Conservation (phyloP, 192 early-diverging fungal genomes). For the Dissophora globulifera region DNA sequence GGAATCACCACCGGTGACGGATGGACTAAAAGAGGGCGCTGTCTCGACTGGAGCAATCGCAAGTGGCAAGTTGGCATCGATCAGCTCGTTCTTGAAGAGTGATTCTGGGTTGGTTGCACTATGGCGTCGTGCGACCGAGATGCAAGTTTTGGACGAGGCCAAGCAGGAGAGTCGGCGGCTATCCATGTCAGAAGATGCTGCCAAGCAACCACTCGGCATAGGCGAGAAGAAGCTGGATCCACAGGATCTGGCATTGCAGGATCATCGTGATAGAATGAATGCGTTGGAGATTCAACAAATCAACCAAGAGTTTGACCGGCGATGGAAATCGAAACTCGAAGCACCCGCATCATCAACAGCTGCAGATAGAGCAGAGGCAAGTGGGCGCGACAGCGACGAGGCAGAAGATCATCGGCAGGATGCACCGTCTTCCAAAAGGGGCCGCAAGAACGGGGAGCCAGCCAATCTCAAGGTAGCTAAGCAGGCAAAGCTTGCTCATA, state of each 20-base stretch:
- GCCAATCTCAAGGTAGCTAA: constrained; percentile 20
- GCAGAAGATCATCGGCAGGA: background rate
- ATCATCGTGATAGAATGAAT: constrained; percentile 38
- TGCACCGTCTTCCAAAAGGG: constrained; percentile 9
- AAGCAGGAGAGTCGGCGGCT: constrained; percentile 28
- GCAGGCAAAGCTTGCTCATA: constrained; percentile 6
- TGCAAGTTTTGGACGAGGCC: constrained; percentile 46
- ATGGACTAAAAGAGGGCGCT: background rate
- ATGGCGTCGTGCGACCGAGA: constrained; percentile 48
- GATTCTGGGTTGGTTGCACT: constrained; percentile 49
- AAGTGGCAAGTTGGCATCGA: constrained; percentile 33
- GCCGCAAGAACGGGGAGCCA: constrained; percentile 22
- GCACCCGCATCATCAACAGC: background rate
- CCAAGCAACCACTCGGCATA: background rate
- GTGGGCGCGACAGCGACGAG: background rate
- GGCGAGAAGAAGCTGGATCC: constrained; percentile 14
- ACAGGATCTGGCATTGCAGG: constrained; percentile 19
- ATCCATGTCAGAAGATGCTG: constrained; percentile 26
- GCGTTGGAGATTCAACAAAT: constrained; percentile 47
- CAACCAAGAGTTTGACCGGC: constrained; percentile 47
- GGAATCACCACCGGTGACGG: background rate
- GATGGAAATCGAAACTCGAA: constrained; percentile 27
- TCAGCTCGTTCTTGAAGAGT: constrained; percentile 48
- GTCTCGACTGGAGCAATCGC: background rate
- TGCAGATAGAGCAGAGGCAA: no score